A percentile compares a stretch with the other conserved stretches of the same genome.
These are phyloP conservation scores for Apiotrichum porosum DNA, from an alignment of 1,284 basidiomycete species.

Conservation along the genomic window DNA sequence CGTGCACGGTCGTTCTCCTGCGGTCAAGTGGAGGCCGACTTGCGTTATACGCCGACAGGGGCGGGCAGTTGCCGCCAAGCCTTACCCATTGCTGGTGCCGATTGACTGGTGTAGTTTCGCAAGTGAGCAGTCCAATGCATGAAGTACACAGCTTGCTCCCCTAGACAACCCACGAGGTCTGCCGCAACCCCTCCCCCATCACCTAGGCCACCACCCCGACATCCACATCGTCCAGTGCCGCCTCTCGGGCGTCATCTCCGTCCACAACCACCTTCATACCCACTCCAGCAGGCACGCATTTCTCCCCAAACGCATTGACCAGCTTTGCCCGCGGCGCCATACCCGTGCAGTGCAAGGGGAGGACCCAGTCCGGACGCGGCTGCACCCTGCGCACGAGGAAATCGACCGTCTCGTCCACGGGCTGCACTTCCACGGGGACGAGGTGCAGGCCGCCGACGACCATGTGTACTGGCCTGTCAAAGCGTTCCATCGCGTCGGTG, in stretches of 20 bases:
- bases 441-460: constrained; percentile 77
- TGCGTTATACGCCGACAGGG: too few relatives aligned
- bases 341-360: constrained; percentile 79
- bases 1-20: too few relatives aligned
- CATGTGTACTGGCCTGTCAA: constrained; percentile 69
- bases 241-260: constrained; percentile 35
- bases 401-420: constrained; percentile 64
- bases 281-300: constrained; percentile 63
- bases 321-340: constrained; percentile 66
- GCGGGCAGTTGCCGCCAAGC: too few relatives aligned
- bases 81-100: too few relatives aligned
- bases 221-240: constrained; percentile 12
- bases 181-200: too few relatives aligned
- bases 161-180: too few relatives aligned
- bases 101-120: too few relatives aligned
- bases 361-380: constrained; percentile 63
- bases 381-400: constrained; percentile 60
- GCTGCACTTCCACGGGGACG: constrained; percentile 59
- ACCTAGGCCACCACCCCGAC: neutral
- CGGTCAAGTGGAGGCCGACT: too few relatives aligned
- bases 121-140: too few relatives aligned
- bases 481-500: constrained; percentile 59
- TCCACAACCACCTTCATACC: constrained; percentile 58
- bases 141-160: too few relatives aligned
- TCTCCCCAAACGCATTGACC: constrained; percentile 62